Base-by-base conservation (phyloP, 768 basidiomycete genomes). In the Mycena vulgaris region DNA sequence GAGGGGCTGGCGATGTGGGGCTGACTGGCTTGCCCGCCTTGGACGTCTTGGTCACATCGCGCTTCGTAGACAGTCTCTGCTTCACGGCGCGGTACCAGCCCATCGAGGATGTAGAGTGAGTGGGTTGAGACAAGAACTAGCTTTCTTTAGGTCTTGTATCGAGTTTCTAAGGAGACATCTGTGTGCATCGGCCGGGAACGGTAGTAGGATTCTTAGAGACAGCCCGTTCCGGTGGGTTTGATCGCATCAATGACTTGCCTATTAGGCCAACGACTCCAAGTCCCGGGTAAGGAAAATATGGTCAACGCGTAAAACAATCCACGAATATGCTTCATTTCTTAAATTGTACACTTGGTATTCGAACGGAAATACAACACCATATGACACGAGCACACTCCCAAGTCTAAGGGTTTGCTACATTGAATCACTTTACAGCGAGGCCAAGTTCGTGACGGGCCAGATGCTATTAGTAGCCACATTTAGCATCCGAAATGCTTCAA, bases 371-470 rank as follows among this genome's bases (percentile, higher is more conserved):
- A 72, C 64, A 70, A 58, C 56, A 59, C 53, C 42, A 45, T 25
- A 39, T 42, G 39, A 59, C 56, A 61, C 63, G 53, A 59, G 56
- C 51, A 59, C 48, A 58, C 45, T 64, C 51, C n/a, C 62, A 55
- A 51, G 68, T 73, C 72, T 73, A 69, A 30, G 55, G n/a, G 45
- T 61, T 52, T 53, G 40, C 49, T 23, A 47, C 23, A 63, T 52
- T n/a, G n/a, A n/a, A n/a, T n/a, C n/a, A n/a, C n/a, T n/a, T 85
- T 82, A 92, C 73, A 92, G 79, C 25, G 84, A 81, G n/a, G 92
- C 84, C 74, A 93, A 76, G 77, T 87, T 92, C 70, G 91, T 93
- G 37, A 90, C 80, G 5, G 93, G 94, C 94, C 93, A 95, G 63
- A 87, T 81, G 82, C 93, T 95, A n/a, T n/a, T n/a, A 74, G 47